Conservation (phyloP, 2,329 filamentous ascomycete species). For the Emericellopsis cladophorae region DNA sequence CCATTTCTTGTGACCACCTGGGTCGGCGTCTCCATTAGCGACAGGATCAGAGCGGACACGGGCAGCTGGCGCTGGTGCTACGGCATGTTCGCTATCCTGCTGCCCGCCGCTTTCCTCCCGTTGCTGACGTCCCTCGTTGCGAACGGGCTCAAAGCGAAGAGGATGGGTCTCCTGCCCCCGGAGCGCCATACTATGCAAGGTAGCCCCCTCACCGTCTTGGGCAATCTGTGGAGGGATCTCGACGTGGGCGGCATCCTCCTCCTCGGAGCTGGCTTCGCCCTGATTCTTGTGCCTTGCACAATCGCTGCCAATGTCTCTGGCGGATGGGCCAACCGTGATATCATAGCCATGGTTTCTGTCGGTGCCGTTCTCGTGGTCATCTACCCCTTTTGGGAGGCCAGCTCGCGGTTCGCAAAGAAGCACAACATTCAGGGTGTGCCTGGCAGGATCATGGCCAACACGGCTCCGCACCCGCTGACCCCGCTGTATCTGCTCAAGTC, state of each 20-base stretch:
- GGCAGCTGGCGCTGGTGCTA: conserved; percentile 51
- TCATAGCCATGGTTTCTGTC: conserved; percentile 42
- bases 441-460: conserved; percentile 10
- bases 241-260: conserved; percentile 44
- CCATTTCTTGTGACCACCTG: conserved; percentile 50
- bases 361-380: conserved; percentile 41
- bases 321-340: conserved; percentile 33
- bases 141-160: conserved; percentile 37
- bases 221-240: conserved; percentile 42
- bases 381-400: conserved; percentile 43
- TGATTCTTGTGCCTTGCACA: conserved; percentile 53
- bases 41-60: conserved; percentile 23
- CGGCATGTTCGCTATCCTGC: conserved; percentile 46
- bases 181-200: conserved; percentile 23
- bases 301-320: conserved; percentile 29
- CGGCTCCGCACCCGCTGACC: conserved; percentile 21
- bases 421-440: conserved; percentile 14
- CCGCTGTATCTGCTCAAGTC: conserved; percentile 13
- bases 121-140: conserved; percentile 36
- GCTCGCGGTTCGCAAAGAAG: conserved; percentile 5
- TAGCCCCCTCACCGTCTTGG: conserved; percentile 26
- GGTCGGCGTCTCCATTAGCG: conserved; percentile 29
- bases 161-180: conserved; percentile 15
- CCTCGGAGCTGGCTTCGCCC: conserved; percentile 37
- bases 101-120: conserved; percentile 42